A percentile compares a stretch with the other conserved stretches of the same genome.
These are phyloP conservation scores for Fomitopsis palustris DNA, from an alignment of 1,284 basidiomycete species.

Conservation along the genomic window DNA sequence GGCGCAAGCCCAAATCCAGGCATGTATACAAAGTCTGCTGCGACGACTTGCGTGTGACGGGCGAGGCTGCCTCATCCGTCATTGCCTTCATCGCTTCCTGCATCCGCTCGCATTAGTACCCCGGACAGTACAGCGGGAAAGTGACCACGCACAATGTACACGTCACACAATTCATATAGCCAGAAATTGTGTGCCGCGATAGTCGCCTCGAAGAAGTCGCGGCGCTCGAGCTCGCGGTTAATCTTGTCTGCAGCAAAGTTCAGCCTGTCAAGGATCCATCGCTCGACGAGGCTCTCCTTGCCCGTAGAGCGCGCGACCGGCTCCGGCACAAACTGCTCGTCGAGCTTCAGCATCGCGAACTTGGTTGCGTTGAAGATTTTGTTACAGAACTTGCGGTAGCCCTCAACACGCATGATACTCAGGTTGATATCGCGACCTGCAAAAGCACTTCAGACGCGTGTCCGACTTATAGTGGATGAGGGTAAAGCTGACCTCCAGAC, in stretches of 20 bases:
- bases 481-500: slow-evolving; percentile 59
- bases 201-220: slow-evolving; percentile 94
- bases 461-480: too few relatives aligned
- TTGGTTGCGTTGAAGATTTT: slow-evolving; percentile 99
- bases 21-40: slow-evolving; percentile 97
- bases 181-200: slow-evolving; percentile 90
- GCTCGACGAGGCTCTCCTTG: slow-evolving; percentile 88
- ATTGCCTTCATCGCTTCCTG: slow-evolving; percentile 98
- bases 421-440: slow-evolving; percentile 92
- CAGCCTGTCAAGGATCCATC: slow-evolving; percentile 95
- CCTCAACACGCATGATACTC: slow-evolving; percentile 96
- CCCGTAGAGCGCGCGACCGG: slow-evolving; percentile 78
- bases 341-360: slow-evolving; percentile 95
- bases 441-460: background rate
- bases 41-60: slow-evolving; percentile 70
- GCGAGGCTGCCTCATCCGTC: slow-evolving; percentile 74
- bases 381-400: slow-evolving; percentile 99
- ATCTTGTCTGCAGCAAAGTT: slow-evolving; percentile 79
- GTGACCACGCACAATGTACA: slow-evolving; percentile 75
- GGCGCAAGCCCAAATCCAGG: slow-evolving; percentile 84
- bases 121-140: background rate
- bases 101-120: background rate
- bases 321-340: slow-evolving; percentile 77
- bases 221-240: slow-evolving; percentile 73
- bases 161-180: slow-evolving; percentile 98